Evolutionary conservation across 768 basidiomycete species (phyloP).

Genomic region (Mrakia gelida): DNA sequence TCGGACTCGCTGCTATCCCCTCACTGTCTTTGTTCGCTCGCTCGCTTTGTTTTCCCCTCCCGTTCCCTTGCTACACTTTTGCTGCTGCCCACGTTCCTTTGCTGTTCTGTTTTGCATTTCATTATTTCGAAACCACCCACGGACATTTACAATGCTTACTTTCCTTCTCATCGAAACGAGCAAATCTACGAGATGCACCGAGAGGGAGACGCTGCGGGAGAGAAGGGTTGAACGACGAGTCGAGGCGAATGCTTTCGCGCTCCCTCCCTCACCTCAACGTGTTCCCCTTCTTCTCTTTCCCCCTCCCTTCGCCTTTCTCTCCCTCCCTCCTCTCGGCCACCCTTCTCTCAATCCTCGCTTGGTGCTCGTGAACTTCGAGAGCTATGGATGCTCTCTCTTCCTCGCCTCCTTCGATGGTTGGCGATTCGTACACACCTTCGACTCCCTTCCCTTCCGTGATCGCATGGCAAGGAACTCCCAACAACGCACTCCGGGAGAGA

Average conservation of each 20-base stretch:
- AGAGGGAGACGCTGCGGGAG: no score
- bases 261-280: background rate
- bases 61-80: background rate
- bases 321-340: background rate
- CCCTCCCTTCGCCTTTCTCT: background rate
- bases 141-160: no score
- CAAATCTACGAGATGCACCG: no score
- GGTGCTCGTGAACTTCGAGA: background rate
- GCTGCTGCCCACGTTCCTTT: no score
- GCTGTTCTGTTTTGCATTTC: no score
- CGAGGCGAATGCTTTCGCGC: no score
- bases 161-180: no score
- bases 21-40: background rate
- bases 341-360: background rate
- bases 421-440: constrained; percentile 1
- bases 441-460: constrained; percentile 18
- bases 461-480: constrained; percentile 26
- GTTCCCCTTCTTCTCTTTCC: background rate
- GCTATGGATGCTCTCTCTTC: background rate
- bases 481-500: constrained; percentile 14
- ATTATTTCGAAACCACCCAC: no score
- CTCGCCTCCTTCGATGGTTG: background rate
- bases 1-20: background rate
- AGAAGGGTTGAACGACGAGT: no score
- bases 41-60: background rate